Percentiles rank a stretch among this genome's conserved stretches.
Conservation (phyloP, 2,329 filamentous ascomycete genomes). For the Penicillium sp. region DNA sequence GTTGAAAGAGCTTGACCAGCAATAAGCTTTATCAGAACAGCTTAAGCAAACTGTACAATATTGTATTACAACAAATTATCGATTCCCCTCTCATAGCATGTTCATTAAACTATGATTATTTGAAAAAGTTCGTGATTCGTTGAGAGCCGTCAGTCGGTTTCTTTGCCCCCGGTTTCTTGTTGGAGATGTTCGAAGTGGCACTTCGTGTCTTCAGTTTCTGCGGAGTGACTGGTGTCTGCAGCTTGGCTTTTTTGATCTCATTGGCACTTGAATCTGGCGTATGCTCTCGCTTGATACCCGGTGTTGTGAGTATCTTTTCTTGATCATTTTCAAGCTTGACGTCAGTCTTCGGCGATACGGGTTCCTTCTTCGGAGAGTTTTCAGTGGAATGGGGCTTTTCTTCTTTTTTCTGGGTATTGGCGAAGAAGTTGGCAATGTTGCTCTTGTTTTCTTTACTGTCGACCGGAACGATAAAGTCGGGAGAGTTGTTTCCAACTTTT, state of each 20-base stretch:
- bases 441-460: constrained; percentile 84
- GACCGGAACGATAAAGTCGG: constrained; percentile 78
- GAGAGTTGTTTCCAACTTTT: constrained; percentile 90
- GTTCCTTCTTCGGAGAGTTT: constrained; percentile 23
- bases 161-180: constrained; percentile 44
- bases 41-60: constrained; percentile 1
- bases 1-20: constrained; percentile 38
- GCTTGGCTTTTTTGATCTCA: constrained; percentile 27
- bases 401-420: constrained; percentile 50
- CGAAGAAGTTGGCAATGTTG: constrained; percentile 94
- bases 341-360: constrained; percentile 38
- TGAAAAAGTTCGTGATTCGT: constrained; percentile 53
- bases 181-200: constrained; percentile 57
- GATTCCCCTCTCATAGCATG: background rate
- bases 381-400: constrained; percentile 27
- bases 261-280: constrained; percentile 29
- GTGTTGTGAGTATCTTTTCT: constrained; percentile 49
- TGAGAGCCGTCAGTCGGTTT: constrained; percentile 53
- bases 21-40: constrained; percentile 7
- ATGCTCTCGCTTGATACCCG: constrained; percentile 53
- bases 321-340: constrained; percentile 15
- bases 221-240: constrained; percentile 25
- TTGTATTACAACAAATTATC: background rate
- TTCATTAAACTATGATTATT: constrained; percentile 29
- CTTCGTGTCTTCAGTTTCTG: constrained; percentile 55